These are phyloP conservation scores for Peniophora sp. DNA, from an alignment of 1,284 basidiomycete species.

Conservation along the genomic window DNA sequence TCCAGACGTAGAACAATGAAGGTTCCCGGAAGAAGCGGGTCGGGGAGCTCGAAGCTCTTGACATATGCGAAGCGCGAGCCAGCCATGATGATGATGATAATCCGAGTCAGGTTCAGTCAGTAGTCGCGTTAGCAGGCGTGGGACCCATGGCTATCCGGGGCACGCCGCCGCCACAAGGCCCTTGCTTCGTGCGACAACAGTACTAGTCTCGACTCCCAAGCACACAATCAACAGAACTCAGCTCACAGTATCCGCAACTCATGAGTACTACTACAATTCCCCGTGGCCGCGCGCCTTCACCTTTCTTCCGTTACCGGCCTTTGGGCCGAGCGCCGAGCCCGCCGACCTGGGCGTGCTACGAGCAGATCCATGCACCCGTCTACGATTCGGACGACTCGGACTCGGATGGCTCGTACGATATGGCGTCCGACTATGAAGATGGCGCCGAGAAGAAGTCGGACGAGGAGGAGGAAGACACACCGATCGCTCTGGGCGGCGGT, in stretches of 20 bases:
- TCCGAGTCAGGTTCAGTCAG: slow-evolving; percentile 4
- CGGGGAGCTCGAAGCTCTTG: slow-evolving; percentile 83
- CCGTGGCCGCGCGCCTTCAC: slow-evolving; percentile 18
- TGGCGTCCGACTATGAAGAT: slow-evolving; percentile 55
- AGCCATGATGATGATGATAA: slow-evolving; percentile 60
- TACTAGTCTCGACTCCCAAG: neutral
- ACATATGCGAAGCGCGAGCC: slow-evolving; percentile 91
- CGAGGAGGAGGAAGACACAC: slow-evolving; percentile 26
- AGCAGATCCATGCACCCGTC: slow-evolving; percentile 64
- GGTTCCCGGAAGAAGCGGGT: slow-evolving; percentile 77
- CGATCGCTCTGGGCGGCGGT: neutral
- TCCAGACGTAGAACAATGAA: slow-evolving; percentile 88
- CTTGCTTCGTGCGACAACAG: slow-evolving; percentile 9
- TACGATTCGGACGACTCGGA: slow-evolving; percentile 35
- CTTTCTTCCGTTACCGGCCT: slow-evolving; percentile 61
- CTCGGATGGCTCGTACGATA: slow-evolving; percentile 33
- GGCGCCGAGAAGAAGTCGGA: slow-evolving; percentile 34
- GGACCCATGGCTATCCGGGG: slow-evolving; percentile 1
- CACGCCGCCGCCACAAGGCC: slow-evolving; percentile 9
- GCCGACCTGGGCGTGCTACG: slow-evolving; percentile 79
- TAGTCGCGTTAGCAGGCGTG: slow-evolving; percentile 10
- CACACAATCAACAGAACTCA: slow-evolving; percentile 1
- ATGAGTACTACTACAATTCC: slow-evolving; percentile 34
- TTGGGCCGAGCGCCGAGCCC: slow-evolving; percentile 73
- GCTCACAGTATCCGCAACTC: slow-evolving; percentile 10